Conservation (phyloP, 1,284 basidiomycete species). For the Phellopilus nigrolimitatus region DNA sequence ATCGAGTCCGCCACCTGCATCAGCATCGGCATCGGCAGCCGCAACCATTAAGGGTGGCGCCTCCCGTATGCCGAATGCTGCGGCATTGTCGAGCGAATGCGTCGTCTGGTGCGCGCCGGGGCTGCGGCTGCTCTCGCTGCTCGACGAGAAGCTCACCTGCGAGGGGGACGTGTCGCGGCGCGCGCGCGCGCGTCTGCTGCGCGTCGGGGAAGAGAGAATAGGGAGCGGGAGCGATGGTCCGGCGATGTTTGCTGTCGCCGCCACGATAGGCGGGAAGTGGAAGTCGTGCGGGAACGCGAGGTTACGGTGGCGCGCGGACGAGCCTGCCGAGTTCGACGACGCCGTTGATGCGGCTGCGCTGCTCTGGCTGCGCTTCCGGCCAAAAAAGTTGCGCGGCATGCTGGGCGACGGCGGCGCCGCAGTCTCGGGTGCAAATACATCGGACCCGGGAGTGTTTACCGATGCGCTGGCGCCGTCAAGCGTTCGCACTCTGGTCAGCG, state of each 20-base stretch:
- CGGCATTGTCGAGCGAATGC: conserved; percentile 17
- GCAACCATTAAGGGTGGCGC: background rate
- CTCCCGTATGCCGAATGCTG: conserved; percentile 2
- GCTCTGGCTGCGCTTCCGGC: conserved; percentile 19
- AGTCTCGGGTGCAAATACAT: conserved; percentile 21
- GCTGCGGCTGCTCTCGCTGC: conserved; percentile 7
- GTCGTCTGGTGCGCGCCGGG: conserved; percentile 19
- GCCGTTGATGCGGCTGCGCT: conserved; percentile 18
- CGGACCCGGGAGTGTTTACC: conserved; percentile 25
- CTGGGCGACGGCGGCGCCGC: conserved; percentile 6
- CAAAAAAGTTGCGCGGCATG: conserved; percentile 1
- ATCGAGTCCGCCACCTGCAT: conserved; percentile 4
- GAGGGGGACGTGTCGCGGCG: no score
- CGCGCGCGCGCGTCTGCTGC: no score
- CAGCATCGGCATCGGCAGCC: no score
- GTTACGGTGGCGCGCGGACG: conserved; percentile 8
- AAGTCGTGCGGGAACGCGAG: conserved; percentile 19
- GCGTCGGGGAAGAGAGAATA: no score
- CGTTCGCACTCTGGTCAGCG: no score
- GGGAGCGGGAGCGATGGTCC: conserved; percentile 8
- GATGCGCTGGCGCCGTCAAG: conserved; percentile 27
- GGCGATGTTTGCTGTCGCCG: conserved; percentile 14
- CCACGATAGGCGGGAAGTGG: conserved; percentile 20
- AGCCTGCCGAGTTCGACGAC: conserved; percentile 5
- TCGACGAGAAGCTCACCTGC: conserved; percentile 8